Conservation (phyloP, 164 flowering plant species). For the Paratinospora sagittata region DNA sequence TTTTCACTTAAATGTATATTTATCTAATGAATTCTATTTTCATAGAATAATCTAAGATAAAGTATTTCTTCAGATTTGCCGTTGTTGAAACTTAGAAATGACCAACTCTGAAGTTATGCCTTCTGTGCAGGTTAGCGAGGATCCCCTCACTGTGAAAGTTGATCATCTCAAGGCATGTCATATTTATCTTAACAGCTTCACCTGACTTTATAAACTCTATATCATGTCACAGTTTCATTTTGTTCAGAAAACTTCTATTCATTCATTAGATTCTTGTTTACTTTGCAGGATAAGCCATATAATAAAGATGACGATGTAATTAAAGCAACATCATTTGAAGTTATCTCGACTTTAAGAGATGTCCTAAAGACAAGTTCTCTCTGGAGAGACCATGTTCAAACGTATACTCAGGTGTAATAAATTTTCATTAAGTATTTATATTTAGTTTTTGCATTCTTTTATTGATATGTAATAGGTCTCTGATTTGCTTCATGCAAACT, state of each 20-base stretch:
- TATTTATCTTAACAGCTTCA: neutral
- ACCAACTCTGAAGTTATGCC: neutral
- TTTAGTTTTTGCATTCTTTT: neutral
- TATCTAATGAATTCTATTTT: neutral
- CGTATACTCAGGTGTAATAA: conserved; percentile 68
- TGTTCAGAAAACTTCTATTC: neutral
- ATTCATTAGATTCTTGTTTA: conserved; percentile 6
- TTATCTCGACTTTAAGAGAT: conserved; percentile 85
- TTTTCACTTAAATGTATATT: neutral
- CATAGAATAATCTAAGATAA: neutral
- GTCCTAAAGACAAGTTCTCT: conserved; percentile 80
- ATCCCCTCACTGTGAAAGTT: conserved; percentile 94
- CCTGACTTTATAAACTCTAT: neutral
- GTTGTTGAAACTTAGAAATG: neutral
- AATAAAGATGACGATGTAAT: conserved; percentile 87
- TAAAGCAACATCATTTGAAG: conserved; percentile 97
- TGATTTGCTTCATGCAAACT: neutral
- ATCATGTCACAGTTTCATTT: neutral
- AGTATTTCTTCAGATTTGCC: neutral
- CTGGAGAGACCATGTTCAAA: conserved; percentile 96
- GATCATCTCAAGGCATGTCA: conserved; percentile 86
- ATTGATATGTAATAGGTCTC: neutral
- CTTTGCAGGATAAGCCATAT: conserved; percentile 72
- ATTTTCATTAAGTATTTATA: neutral
- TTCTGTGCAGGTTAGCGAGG: conserved; percentile 70